phyloP scores from a whole-genome alignment of 1,284 basidiomycete genomes.

The Schizophyllum amplum region DNA sequence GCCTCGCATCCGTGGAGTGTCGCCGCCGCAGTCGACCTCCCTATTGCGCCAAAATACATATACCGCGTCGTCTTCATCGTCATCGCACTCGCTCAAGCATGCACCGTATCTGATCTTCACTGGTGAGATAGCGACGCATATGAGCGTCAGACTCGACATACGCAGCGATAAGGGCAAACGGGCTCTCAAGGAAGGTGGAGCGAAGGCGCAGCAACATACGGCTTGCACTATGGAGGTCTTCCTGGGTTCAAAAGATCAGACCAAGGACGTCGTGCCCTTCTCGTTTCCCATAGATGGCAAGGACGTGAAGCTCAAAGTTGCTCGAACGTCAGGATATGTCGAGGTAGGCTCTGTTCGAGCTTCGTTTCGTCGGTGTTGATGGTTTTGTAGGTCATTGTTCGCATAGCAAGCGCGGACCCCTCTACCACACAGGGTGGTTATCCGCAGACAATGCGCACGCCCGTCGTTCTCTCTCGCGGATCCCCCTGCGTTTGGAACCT shows the following conservation, averaged over 20 bases:
- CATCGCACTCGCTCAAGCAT: neutral
- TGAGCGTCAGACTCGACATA: neutral
- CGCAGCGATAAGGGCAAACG: neutral
- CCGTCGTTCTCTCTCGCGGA: constrained; percentile 12
- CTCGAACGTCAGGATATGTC: constrained; percentile 23
- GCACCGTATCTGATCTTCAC: neutral
- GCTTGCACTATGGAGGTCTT: constrained; percentile 24
- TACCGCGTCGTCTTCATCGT: too few relatives aligned
- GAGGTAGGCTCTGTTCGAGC: constrained; percentile 15
- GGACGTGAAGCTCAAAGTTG: constrained; percentile 19
- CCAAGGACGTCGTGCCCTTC: constrained; percentile 20
- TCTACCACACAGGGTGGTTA: constrained; percentile 16
- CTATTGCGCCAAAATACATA: too few relatives aligned
- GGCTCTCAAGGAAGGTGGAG: neutral
- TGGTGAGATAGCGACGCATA: neutral
- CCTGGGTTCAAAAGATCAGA: constrained; percentile 13
- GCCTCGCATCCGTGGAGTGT: neutral
- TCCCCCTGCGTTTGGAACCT: constrained; percentile 20
- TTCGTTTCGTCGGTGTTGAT: neutral
- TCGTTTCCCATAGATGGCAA: constrained; percentile 26
- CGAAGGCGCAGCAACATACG: constrained; percentile 21
- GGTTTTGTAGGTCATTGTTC: neutral
- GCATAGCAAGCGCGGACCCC: neutral
- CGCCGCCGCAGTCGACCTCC: too few relatives aligned
- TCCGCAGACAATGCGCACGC: constrained; percentile 18